phyloP scores from a whole-genome alignment of 305 asterid species.

The Petunia hybrid region DNA sequence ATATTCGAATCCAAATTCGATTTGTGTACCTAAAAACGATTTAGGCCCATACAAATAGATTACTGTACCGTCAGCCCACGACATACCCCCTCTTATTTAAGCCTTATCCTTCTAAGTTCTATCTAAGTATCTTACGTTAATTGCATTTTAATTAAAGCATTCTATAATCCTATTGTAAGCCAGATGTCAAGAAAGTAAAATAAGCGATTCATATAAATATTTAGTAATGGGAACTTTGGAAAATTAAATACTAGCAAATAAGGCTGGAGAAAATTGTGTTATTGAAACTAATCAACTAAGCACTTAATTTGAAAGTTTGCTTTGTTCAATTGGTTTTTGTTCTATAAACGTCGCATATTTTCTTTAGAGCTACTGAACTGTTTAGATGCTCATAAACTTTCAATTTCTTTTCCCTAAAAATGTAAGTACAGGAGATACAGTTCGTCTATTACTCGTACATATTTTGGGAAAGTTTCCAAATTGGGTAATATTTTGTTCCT shows the following conservation, averaged over 20 bases:
- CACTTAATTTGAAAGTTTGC: not conserved
- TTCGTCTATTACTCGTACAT: not conserved
- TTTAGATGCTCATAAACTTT: not conserved
- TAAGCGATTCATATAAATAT: not conserved
- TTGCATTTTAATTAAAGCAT: not conserved
- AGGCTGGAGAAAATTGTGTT: not conserved
- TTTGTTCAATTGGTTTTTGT: not conserved
- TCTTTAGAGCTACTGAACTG: not conserved
- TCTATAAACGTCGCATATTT: not conserved
- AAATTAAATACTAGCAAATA: no score
- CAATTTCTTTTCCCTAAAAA: not conserved
- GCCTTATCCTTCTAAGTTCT: not conserved
- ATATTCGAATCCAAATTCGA: no score
- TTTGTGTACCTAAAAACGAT: no score
- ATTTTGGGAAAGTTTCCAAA: constrained; percentile 25
- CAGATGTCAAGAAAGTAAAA: not conserved
- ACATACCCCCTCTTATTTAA: not conserved
- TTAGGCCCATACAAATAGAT: not conserved
- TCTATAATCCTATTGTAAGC: not conserved
- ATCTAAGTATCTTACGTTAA: not conserved
- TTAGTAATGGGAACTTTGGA: no score
- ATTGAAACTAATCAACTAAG: not conserved
- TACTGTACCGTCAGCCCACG: not conserved
- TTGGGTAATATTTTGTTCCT: not conserved
- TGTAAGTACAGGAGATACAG: not conserved